Percentiles rank a stretch among this genome's conserved stretches.
These are phyloP conservation scores for Cubamyces sp. DNA, from an alignment of 768 basidiomycete species.

Conservation along the genomic window DNA sequence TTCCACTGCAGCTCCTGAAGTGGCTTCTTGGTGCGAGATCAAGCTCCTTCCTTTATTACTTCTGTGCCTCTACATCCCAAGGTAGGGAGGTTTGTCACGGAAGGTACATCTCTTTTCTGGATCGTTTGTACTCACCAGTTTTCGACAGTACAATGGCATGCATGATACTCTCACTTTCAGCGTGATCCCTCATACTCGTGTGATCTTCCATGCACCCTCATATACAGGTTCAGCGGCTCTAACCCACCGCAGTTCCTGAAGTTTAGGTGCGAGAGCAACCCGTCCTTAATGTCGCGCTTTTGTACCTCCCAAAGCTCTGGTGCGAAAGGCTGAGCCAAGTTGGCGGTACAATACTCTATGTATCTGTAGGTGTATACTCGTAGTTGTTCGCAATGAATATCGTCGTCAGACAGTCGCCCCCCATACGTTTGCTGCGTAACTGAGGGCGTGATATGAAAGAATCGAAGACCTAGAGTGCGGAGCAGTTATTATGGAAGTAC, in stretches of 20 bases:
- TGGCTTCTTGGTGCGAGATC: conserved; percentile 39
- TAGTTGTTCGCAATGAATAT: no score
- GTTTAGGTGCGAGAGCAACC: conserved; percentile 16
- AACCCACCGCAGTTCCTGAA: conserved; percentile 18
- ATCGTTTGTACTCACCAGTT: conserved; percentile 4
- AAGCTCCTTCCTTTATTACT: conserved; percentile 34
- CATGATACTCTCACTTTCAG: neutral
- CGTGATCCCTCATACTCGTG: neutral
- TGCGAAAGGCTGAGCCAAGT: neutral
- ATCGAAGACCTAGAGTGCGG: no score
- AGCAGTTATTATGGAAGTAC: no score
- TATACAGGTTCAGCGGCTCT: conserved; percentile 21
- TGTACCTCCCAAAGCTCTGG: neutral
- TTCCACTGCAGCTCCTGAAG: conserved; percentile 42
- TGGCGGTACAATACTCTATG: neutral
- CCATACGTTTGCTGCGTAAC: no score
- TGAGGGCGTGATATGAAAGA: no score
- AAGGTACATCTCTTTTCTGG: conserved; percentile 28
- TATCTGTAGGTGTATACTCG: neutral
- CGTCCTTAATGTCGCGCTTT: neutral
- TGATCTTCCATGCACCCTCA: conserved; percentile 9
- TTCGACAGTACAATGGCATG: neutral
- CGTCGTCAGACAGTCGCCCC: no score
- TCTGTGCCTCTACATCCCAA: conserved; percentile 26
- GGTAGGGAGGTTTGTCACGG: conserved; percentile 37